These are phyloP conservation scores for Rauvolfia tetraphylla DNA, from an alignment of 257 asterid species.

Conservation along the genomic window DNA sequence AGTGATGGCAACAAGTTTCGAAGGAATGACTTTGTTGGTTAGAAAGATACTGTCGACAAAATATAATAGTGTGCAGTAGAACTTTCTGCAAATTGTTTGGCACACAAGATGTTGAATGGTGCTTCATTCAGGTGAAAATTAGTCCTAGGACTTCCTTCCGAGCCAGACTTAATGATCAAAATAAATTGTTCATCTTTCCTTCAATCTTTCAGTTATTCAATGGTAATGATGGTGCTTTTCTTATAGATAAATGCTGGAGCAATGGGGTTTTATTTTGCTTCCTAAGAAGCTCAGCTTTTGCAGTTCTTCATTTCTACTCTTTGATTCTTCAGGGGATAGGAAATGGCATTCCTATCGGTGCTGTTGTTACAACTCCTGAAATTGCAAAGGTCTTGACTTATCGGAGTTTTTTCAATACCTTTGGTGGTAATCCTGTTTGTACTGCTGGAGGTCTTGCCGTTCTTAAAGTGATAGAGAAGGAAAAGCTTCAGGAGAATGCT, in stretches of 20 bases:
- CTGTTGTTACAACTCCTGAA: slow-evolving; percentile 84
- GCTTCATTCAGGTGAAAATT: background rate
- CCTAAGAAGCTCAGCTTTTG: slow-evolving; percentile 1
- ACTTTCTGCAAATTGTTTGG: background rate
- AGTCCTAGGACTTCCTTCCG: background rate
- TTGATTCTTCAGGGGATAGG: slow-evolving; percentile 69
- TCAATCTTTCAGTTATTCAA: background rate
- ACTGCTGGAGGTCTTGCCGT: slow-evolving; percentile 94
- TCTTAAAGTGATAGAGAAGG: slow-evolving; percentile 75
- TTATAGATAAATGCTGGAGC: background rate
- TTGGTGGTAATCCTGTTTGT: slow-evolving; percentile 93
- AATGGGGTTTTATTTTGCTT: background rate
- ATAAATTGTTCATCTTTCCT: background rate
- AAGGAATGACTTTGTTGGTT: background rate
- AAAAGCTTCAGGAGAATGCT: slow-evolving; percentile 82
- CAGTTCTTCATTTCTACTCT: slow-evolving; percentile 2
- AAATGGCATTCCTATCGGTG: slow-evolving; percentile 93
- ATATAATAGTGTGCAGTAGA: background rate
- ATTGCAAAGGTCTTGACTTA: slow-evolving; percentile 66
- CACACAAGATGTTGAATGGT: background rate
- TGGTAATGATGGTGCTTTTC: background rate
- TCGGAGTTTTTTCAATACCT: slow-evolving; percentile 75
- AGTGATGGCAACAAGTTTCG: background rate
- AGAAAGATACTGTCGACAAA: background rate
- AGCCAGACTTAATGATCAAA: background rate